Evolutionary conservation across 768 basidiomycete species (phyloP).

Genomic region (Pholiota molesta): DNA sequence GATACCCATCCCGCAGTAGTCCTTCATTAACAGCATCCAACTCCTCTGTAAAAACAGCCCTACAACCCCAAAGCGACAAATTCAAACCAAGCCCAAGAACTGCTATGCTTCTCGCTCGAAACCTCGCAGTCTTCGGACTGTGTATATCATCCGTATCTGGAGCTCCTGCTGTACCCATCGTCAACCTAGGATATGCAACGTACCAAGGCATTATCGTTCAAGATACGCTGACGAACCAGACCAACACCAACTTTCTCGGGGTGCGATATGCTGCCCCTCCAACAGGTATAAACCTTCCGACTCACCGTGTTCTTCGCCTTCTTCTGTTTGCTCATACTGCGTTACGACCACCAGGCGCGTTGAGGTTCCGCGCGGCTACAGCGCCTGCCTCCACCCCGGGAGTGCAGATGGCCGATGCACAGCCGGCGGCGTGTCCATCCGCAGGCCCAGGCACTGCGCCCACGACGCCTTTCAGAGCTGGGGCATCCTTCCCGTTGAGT

Average conservation of each 20-base stretch:
- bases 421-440: conserved; percentile 37
- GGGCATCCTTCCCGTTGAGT: neutral
- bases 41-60: no score
- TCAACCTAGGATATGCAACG: conserved; percentile 49
- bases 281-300: conserved; percentile 32
- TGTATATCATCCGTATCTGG: neutral
- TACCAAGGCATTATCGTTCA: conserved; percentile 38
- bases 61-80: neutral
- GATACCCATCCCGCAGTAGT: no score
- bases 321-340: no score
- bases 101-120: neutral
- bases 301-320: no score
- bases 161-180: conserved; percentile 21
- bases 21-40: no score
- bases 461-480: conserved; percentile 30
- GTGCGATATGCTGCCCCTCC: conserved; percentile 56
- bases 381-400: conserved; percentile 30
- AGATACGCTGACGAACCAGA: conserved; percentile 29
- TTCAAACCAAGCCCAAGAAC: neutral
- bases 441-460: conserved; percentile 30
- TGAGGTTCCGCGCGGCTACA: conserved; percentile 41
- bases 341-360: conserved; percentile 24
- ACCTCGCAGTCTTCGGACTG: neutral
- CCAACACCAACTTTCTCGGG: conserved; percentile 43
- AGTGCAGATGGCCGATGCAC: conserved; percentile 33